phyloP scores from a whole-genome alignment of 176 grass and related monocot species.

The Hyparrhenia diplandra region DNA sequence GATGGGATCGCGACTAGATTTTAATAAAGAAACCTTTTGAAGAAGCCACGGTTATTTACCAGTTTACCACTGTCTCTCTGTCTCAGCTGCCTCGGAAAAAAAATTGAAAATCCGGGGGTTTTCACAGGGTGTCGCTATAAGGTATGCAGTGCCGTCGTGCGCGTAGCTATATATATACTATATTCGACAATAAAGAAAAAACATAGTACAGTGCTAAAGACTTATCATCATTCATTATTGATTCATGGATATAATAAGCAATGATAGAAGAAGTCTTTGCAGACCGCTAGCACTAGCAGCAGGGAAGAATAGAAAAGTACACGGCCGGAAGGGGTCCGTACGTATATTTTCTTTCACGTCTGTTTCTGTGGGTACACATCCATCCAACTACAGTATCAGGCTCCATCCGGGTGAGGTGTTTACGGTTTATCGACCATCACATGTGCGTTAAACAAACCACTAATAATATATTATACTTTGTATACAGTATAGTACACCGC shows the following conservation, averaged over 20 bases:
- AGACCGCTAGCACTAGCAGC: not conserved
- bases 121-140: no score
- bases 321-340: not conserved
- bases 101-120: not conserved
- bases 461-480: no score
- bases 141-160: not conserved
- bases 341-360: not conserved
- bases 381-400: no score
- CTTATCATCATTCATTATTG: not conserved
- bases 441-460: no score
- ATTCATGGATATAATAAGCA: constrained; percentile 37
- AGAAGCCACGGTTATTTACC: not conserved
- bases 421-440: no score
- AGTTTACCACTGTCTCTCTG: not conserved
- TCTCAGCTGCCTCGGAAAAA: not conserved
- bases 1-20: constrained; percentile 3
- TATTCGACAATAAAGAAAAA: no score
- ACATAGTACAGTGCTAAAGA: not conserved
- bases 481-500: no score
- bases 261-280: constrained; percentile 34
- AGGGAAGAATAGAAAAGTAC: constrained; percentile 39
- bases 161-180: not conserved
- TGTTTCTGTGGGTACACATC: not conserved
- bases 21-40: not conserved
- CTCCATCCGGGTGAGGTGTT: no score